Conservation (phyloP, 805 yeast genomes). For the Ogataea neopini region DNA sequence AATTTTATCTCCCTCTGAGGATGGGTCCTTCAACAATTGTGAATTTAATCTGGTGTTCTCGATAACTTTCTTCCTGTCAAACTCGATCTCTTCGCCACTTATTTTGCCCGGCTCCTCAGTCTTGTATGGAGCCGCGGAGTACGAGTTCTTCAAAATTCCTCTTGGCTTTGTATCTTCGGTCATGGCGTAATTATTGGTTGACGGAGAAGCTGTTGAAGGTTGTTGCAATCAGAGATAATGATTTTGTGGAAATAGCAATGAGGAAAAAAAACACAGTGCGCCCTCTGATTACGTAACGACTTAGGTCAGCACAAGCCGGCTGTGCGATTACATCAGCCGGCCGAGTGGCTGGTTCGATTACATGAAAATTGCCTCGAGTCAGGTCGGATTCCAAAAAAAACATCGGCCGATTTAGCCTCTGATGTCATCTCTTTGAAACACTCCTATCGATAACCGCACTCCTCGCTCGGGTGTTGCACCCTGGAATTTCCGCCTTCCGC, state of each 20-base stretch:
- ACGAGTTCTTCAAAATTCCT: constrained; percentile 38
- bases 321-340: no score
- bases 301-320: neutral
- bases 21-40: constrained; percentile 32
- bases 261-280: neutral
- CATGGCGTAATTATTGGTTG: constrained; percentile 2
- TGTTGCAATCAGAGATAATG: no score
- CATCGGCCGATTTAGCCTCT: no score
- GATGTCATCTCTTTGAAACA: no score
- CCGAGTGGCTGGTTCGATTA: no score
- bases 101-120: constrained; percentile 22
- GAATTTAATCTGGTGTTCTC: constrained; percentile 80
- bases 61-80: constrained; percentile 66
- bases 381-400: no score
- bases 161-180: constrained; percentile 23
- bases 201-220: no score
- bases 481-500: no score
- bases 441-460: no score
- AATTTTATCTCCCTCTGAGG: constrained; percentile 45
- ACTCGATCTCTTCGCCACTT: constrained; percentile 16
- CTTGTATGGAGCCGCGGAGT: constrained; percentile 24
- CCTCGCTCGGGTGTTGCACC: no score
- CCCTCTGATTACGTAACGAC: neutral
- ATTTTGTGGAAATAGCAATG: neutral
- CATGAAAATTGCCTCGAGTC: no score